Conservation (phyloP, 2,329 filamentous ascomycete species). For the Rhytidhysteron rufulum region DNA sequence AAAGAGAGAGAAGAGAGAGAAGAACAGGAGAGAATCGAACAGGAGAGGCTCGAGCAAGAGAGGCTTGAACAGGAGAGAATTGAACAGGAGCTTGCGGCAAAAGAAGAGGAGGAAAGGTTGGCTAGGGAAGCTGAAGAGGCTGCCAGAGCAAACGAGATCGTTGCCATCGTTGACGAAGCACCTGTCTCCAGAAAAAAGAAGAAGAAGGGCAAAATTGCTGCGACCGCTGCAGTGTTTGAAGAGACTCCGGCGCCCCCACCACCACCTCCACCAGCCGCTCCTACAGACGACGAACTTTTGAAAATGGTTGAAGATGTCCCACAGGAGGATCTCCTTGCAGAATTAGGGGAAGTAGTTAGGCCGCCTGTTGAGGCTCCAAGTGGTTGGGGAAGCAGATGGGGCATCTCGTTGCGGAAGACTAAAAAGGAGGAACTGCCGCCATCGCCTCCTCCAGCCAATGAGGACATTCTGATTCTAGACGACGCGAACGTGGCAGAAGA, state of each 20-base stretch:
- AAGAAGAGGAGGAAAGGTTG: slow-evolving; percentile 10
- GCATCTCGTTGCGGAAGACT: slow-evolving; percentile 41
- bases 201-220: slow-evolving; percentile 24
- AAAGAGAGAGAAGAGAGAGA: slow-evolving; percentile 42
- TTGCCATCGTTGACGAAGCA: slow-evolving; percentile 13
- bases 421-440: slow-evolving; percentile 33
- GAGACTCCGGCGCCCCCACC: slow-evolving; percentile 8
- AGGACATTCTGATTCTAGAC: slow-evolving; percentile 35
- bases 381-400: slow-evolving; percentile 42
- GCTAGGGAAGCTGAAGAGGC: slow-evolving; percentile 13
- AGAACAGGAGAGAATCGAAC: slow-evolving; percentile 30
- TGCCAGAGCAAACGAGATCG: slow-evolving; percentile 18
- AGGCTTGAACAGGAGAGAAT: slow-evolving; percentile 25
- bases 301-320: slow-evolving; percentile 31
- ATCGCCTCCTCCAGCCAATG: slow-evolving; percentile 38
- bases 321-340: slow-evolving; percentile 28
- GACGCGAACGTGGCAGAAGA: slow-evolving; percentile 42
- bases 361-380: slow-evolving; percentile 13
- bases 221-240: slow-evolving; percentile 2
- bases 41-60: slow-evolving; percentile 25
- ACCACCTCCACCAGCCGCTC: slow-evolving; percentile 15
- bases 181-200: slow-evolving; percentile 32
- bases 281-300: slow-evolving; percentile 27
- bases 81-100: slow-evolving; percentile 14
- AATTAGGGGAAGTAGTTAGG: slow-evolving; percentile 33